phyloP scores from a whole-genome alignment of 192 early-diverging fungal species.

The Paraglomus brasilianum region DNA sequence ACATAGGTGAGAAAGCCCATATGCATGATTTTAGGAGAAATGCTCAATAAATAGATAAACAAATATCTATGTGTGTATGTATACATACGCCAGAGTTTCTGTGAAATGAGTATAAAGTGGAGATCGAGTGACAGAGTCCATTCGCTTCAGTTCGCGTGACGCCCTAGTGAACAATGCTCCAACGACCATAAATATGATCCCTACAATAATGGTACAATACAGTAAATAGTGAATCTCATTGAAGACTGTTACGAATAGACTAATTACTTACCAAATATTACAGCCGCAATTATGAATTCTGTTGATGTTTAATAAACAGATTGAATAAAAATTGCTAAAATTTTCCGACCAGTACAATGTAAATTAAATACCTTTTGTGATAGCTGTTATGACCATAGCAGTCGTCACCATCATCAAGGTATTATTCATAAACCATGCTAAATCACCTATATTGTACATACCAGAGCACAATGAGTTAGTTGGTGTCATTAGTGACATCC shows the following conservation, averaged over 20 bases:
- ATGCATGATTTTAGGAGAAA: no score
- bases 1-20: constrained; percentile 72
- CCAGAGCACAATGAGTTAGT: constrained; percentile 65
- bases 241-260: constrained; percentile 39
- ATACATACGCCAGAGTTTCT: constrained; percentile 56
- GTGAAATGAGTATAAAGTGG: constrained; percentile 82
- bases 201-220: constrained; percentile 39
- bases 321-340: no score
- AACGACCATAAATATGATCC: constrained; percentile 57
- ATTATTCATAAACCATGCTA: constrained; percentile 50
- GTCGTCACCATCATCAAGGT: constrained; percentile 47
- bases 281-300: constrained; percentile 7
- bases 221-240: constrained; percentile 40
- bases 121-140: constrained; percentile 72
- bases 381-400: constrained; percentile 44
- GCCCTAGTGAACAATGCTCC: constrained; percentile 66
- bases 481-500: constrained; percentile 45
- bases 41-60: no score
- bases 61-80: no score
- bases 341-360: no score
- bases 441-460: constrained; percentile 37
- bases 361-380: constrained; percentile 26
- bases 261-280: constrained; percentile 25
- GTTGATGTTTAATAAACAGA: constrained; percentile 8
- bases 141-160: constrained; percentile 86